These are phyloP conservation scores for Chenopodium berlandieri DNA, from an alignment of 148 eudicot species.

Conservation along the genomic window DNA sequence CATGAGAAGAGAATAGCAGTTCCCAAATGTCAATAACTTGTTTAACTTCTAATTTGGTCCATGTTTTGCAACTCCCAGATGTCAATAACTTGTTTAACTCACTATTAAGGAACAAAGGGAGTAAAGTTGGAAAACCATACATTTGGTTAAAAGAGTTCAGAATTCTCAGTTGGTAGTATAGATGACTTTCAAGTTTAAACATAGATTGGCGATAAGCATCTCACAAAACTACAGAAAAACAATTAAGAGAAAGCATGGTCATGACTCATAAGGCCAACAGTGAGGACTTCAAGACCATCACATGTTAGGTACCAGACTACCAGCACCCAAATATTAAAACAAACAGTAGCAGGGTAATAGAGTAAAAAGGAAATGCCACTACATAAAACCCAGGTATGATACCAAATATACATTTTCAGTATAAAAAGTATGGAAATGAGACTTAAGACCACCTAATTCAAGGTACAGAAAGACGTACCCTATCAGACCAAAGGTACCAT, in stretches of 20 bases:
- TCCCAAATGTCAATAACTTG: background rate
- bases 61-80: too few relatives aligned
- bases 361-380: background rate
- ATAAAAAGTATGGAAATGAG: background rate
- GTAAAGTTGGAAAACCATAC: background rate
- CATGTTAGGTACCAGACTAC: background rate
- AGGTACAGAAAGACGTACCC: constrained; percentile 12
- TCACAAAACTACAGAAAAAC: background rate
- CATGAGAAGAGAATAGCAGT: background rate
- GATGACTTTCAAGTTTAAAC: background rate
- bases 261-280: background rate
- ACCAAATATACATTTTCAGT: background rate
- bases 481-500: constrained; percentile 17
- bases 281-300: background rate
- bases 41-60: too few relatives aligned
- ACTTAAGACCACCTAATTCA: background rate
- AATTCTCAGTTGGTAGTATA: background rate
- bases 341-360: background rate
- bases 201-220: background rate
- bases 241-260: background rate
- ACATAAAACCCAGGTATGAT: background rate
- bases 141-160: background rate
- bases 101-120: too few relatives aligned
- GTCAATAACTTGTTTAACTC: too few relatives aligned
- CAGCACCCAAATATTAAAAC: background rate